Base-by-base conservation (phyloP, 768 basidiomycete genomes). In the Candolleomyces eurysporus region DNA sequence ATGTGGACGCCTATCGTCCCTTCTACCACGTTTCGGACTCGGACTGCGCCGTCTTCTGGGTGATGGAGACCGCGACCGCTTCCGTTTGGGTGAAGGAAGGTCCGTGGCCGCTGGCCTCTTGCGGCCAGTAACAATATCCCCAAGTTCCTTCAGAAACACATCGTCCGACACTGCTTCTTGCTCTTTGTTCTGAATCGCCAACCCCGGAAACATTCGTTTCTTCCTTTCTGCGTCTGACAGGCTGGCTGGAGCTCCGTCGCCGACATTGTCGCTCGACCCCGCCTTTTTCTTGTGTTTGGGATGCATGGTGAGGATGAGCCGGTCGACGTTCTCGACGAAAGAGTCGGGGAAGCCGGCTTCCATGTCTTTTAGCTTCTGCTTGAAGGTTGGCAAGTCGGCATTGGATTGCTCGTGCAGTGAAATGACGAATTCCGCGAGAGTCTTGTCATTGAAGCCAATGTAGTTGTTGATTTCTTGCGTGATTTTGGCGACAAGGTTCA, bases 401-500 rank as follows among this genome's bases (percentile, higher is more conserved):
- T 89, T 90, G 71, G 90, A 89, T 66, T 91, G 75, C 65, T 91
- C 90, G 75, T 98, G 96, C 60, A 98, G 84, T 64, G 84, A 78
- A 65, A 99, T 94, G 64, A 98, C 86, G 73, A 96, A 99, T 77
- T 98, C 96, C 13, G 97, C 95, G 52, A 96, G 82, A 3, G 91
- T 90, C 72, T 96, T 96, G 82, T 99, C 96, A 71, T 88, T 90
- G 42, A 92, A 74, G 16, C 86, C 89, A 56, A 84, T 82, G 71
- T 98, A 87, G 68, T 97, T 98, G 74, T 90, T 86, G 50, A 98
- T 86, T 72, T 98, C 96, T 73, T 96, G 93, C 0, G 90, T 90
- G 68, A 99, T 92, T 72, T 92, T 91, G 61, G 90, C 88, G 60
- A 97, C 89, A 46, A 98, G 81, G 42, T 94, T 96, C 52, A 99